Conservation (phyloP, 2,329 filamentous ascomycete genomes). For the Ophiocordyceps camponoti-saundersi region DNA sequence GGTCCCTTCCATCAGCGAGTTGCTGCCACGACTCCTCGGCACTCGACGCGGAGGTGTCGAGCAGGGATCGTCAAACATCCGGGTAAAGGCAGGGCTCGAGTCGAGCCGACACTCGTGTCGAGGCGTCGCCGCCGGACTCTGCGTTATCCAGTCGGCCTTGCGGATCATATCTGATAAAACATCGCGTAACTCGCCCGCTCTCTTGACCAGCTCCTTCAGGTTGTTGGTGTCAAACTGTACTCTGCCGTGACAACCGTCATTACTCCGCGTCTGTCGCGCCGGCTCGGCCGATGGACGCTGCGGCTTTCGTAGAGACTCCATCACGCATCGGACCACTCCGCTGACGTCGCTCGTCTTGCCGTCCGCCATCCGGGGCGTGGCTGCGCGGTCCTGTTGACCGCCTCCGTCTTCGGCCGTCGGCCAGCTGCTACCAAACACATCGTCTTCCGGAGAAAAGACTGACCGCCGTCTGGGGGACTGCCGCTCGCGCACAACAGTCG, state of each 20-base stretch:
- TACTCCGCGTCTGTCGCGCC: slow-evolving; percentile 10
- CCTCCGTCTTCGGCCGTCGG: slow-evolving; percentile 21
- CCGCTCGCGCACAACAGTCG: slow-evolving; percentile 36
- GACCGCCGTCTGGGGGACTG: slow-evolving; percentile 36
- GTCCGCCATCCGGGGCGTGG: slow-evolving; percentile 23
- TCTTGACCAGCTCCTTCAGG: slow-evolving; percentile 47
- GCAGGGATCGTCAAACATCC: slow-evolving; percentile 46
- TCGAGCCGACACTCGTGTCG: slow-evolving; percentile 27
- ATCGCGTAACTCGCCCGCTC: slow-evolving; percentile 42
- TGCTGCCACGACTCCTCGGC: slow-evolving; percentile 35
- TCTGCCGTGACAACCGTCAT: slow-evolving; percentile 26
- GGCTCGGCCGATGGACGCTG: slow-evolving; percentile 13
- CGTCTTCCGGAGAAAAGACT: slow-evolving; percentile 48
- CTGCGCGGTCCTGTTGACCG: slow-evolving; percentile 16
- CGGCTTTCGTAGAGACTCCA: slow-evolving; percentile 46
- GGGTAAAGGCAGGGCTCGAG: slow-evolving; percentile 49
- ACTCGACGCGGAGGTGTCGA: slow-evolving; percentile 35
- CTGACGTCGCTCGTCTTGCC: slow-evolving; percentile 21
- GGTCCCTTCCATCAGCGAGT: slow-evolving; percentile 27
- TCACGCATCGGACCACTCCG: slow-evolving; percentile 41
- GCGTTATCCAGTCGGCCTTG: slow-evolving; percentile 37
- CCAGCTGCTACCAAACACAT: slow-evolving; percentile 43
- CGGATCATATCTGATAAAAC: slow-evolving; percentile 42
- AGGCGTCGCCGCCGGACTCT: slow-evolving; percentile 36
- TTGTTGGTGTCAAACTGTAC: slow-evolving; percentile 53